Conservation (phyloP, 441 rosid genomes). For the Mallotus repandus region DNA sequence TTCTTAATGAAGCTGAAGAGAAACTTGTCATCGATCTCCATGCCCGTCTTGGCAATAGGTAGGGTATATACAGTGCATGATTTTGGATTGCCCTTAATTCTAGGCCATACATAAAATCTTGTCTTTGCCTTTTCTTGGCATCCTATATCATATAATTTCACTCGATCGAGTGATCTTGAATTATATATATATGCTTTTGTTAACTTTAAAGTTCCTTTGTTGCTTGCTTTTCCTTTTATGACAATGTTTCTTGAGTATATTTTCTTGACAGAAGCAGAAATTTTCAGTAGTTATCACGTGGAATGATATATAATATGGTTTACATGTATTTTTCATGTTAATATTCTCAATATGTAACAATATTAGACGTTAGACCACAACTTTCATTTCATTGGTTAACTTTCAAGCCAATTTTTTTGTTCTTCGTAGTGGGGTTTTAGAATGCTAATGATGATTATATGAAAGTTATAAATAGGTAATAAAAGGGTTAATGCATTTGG, state of each 20-base stretch:
- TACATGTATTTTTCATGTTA: neutral
- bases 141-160: neutral
- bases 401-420: neutral
- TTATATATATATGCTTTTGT: too few species aligned
- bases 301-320: too few species aligned
- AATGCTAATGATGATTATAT: neutral
- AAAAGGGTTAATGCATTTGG: too few species aligned
- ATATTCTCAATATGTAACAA: too few species aligned
- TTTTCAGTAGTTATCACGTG: neutral
- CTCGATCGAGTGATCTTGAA: too few species aligned
- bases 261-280: neutral
- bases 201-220: neutral
- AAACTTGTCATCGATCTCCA: conserved; percentile 90
- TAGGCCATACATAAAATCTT: neutral
- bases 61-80: conserved; percentile 1
- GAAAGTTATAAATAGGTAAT: neutral
- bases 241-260: neutral
- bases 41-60: conserved; percentile 92
- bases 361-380: too few species aligned
- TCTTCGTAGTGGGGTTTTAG: neutral
- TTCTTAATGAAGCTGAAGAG: conserved; percentile 81
- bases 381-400: too few species aligned
- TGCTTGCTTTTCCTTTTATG: neutral
- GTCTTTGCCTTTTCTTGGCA: neutral
- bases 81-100: too few species aligned